These are phyloP conservation scores for Groenewaldozyma auringiensis DNA, from an alignment of 1,139 yeast genomes.

Conservation along the genomic window DNA sequence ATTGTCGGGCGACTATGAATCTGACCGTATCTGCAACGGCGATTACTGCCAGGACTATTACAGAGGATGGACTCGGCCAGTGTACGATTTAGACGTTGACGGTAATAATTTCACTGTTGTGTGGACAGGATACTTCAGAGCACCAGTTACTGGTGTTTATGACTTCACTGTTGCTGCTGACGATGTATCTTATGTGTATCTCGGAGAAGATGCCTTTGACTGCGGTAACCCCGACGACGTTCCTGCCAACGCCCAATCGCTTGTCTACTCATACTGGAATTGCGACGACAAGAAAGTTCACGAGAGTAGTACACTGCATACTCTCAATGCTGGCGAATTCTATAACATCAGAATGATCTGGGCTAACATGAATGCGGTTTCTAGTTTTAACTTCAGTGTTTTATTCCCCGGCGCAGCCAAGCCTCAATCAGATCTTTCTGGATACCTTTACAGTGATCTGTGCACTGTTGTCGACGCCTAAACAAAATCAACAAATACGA, in stretches of 20 bases:
- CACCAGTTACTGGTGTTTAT: background rate
- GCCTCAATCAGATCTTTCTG: background rate
- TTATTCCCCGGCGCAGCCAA: background rate
- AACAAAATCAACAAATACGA: too few relatives aligned
- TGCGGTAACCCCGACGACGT: background rate
- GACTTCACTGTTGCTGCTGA: background rate
- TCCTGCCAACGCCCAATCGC: background rate
- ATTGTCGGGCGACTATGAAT: background rate
- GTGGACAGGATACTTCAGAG: constrained; percentile 4
- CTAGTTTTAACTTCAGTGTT: background rate
- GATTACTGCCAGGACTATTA: background rate
- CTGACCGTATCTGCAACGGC: background rate
- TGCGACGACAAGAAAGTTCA: background rate
- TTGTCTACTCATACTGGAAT: constrained; percentile 1
- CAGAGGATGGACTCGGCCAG: background rate
- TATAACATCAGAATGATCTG: background rate
- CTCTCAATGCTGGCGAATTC: background rate
- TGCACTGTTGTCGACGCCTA: background rate
- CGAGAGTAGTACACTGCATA: background rate
- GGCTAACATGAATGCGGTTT: background rate
- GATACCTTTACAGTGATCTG: background rate
- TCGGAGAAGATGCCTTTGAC: background rate
- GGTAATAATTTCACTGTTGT: background rate
- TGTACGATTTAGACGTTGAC: background rate
- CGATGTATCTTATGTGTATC: background rate